Evolutionary conservation across 805 yeast genomes (phyloP), one percentile per base, ranked within the genome.

Genomic region (Candida loeiensis): DNA sequence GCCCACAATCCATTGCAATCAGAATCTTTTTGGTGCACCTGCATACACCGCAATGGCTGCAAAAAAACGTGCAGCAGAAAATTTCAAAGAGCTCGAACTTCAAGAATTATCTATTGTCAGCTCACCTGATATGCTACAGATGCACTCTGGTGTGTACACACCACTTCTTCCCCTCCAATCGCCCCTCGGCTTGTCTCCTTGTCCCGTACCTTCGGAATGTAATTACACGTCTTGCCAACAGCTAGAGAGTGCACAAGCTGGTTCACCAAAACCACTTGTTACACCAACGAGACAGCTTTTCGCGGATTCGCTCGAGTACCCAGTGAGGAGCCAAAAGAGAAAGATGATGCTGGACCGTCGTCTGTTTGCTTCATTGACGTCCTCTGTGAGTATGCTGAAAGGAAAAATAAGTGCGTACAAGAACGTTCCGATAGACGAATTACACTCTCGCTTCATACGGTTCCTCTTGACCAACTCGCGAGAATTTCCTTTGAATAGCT

Each of bases 371-470:
- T 9, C 31, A 28, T 28, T 15, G 6, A 14, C 31, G n/a, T n/a
- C n/a, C n/a, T n/a, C n/a, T n/a, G n/a, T n/a, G n/a, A n/a, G n/a
- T 15, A n/a, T 14, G 6, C 17, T 17, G 9, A 13, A 25, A 6
- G 27, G 5, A 8, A 4, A 30, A n/a, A 28, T 28, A 11, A 37
- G 33, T 2, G 42, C 54, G 26, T 53, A 59, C 39, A 45, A 45
- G 19, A 36, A 26, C 13, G 36, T 58, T 11, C 43, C 66, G 21
- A 26, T 54, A 7, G 69, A 66, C 4, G 45, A 41, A 6, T 40
- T 66, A 21, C 60, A 61, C 39, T 58, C 57, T 31, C 32, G 45
- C 6, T 58, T 66, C 36, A 48, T 69, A 12, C 51, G 53, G 38
- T 52, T 53, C 31, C 51, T 69, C 39, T 35, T 67, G 4, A 51